Evolutionary conservation across 1,284 basidiomycete species (phyloP).

Genomic region (Hymenochaete sp.): DNA sequence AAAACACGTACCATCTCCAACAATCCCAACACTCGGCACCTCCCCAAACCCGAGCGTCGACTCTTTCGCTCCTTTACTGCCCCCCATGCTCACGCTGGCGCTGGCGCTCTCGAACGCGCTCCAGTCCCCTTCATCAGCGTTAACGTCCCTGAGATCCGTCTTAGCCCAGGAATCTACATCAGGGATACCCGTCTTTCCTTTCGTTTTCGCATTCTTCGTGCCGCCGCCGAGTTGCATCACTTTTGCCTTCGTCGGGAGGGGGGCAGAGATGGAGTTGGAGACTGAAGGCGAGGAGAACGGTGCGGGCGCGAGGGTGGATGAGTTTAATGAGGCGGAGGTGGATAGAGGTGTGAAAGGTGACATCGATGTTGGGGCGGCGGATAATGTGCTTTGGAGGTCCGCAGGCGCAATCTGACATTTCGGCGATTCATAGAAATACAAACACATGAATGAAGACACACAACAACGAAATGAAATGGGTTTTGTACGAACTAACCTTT

Average conservation of each 20-base stretch:
- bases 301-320: slow-evolving; percentile 3
- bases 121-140: slow-evolving; percentile 90
- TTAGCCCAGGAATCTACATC: slow-evolving; percentile 37
- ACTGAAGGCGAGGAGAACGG: slow-evolving; percentile 17
- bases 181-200: slow-evolving; percentile 44
- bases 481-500: slow-evolving; percentile 46
- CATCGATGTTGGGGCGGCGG: slow-evolving; percentile 29
- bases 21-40: too few relatives aligned
- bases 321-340: slow-evolving; percentile 8
- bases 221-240: slow-evolving; percentile 65
- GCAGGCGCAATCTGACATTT: slow-evolving; percentile 49
- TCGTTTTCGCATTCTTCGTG: slow-evolving; percentile 34
- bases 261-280: not conserved
- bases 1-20: too few relatives aligned
- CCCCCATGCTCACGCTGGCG: too few relatives aligned
- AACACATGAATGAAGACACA: slow-evolving; percentile 9
- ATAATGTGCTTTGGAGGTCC: slow-evolving; percentile 67
- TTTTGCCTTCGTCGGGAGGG: slow-evolving; percentile 29
- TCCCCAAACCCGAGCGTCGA: slow-evolving; percentile 22
- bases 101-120: slow-evolving; percentile 70
- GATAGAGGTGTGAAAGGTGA: slow-evolving; percentile 17
- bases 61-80: slow-evolving; percentile 23
- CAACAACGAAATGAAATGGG: not conserved
- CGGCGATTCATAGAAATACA: not conserved
- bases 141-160: slow-evolving; percentile 80